Conservation (phyloP, 2,329 filamentous ascomycete genomes). For the Rhynchosporium agropyri region DNA sequence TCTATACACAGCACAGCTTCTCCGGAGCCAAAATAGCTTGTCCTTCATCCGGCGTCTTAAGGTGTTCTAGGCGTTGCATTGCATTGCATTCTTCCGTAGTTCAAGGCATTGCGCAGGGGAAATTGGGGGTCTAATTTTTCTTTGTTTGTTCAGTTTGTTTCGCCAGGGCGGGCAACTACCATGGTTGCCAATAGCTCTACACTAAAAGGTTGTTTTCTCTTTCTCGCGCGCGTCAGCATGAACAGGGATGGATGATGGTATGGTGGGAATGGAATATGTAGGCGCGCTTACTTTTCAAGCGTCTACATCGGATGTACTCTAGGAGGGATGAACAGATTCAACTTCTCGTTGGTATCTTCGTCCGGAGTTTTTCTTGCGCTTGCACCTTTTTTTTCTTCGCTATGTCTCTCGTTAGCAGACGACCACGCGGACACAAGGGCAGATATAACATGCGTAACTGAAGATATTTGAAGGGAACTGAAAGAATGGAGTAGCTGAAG, state of each 20-base stretch:
- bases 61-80: constrained; percentile 31
- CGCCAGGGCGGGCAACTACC: not conserved
- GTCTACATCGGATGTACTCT: constrained; percentile 11
- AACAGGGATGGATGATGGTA: constrained; percentile 6
- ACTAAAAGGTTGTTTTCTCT: not conserved
- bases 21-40: constrained; percentile 17
- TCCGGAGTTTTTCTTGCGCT: not conserved
- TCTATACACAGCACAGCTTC: constrained; percentile 19
- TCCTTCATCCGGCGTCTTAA: constrained; percentile 21
- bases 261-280: constrained; percentile 2
- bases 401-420: not conserved
- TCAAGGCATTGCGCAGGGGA: constrained; percentile 31
- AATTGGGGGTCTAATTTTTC: constrained; percentile 19
- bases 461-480: not conserved
- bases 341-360: not conserved
- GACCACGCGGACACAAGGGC: not conserved
- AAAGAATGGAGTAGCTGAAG: constrained; percentile 9
- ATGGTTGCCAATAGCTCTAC: not conserved
- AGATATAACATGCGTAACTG: not conserved
- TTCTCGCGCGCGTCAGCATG: constrained; percentile 2
- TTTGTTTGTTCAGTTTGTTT: not conserved
- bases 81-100: constrained; percentile 30
- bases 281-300: constrained; percentile 3
- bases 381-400: not conserved
- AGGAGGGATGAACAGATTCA: not conserved